Conservation (phyloP, 129 eudicot genomes). For the Kitagawia praeruptora region DNA sequence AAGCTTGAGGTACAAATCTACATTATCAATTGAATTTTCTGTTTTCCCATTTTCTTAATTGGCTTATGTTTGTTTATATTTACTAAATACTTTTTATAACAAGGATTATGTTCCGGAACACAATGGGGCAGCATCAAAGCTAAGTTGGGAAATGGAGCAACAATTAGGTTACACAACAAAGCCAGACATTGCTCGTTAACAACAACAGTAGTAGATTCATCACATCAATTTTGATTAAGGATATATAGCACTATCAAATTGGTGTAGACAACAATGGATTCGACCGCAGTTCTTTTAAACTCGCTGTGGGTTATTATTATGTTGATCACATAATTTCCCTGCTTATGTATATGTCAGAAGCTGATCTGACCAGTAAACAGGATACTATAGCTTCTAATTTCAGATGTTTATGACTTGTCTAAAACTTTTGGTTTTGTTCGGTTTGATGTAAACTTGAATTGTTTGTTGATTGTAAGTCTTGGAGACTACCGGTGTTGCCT, state of each 20-base stretch:
- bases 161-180: slow-evolving; percentile 51
- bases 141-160: slow-evolving; percentile 93
- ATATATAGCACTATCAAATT: neutral
- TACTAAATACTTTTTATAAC: neutral
- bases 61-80: neutral
- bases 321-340: neutral
- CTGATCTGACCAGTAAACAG: slow-evolving; percentile 13
- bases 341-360: slow-evolving; percentile 2
- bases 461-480: slow-evolving; percentile 1
- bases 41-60: neutral
- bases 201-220: slow-evolving; percentile 8
- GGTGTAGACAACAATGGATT: neutral
- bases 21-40: neutral
- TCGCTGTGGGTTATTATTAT: neutral
- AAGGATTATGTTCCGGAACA: slow-evolving; percentile 68
- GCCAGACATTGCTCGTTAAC: slow-evolving; percentile 75
- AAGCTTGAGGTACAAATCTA: slow-evolving; percentile 70
- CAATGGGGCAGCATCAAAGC: slow-evolving; percentile 34
- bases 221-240: neutral
- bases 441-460: neutral
- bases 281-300: slow-evolving; percentile 19
- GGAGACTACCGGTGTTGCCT: neutral
- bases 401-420: neutral
- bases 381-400: neutral
- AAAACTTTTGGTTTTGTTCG: neutral